These are phyloP conservation scores for Puccinellia tenuiflora DNA, from an alignment of 176 grass and related monocot species.

Conservation along the genomic window DNA sequence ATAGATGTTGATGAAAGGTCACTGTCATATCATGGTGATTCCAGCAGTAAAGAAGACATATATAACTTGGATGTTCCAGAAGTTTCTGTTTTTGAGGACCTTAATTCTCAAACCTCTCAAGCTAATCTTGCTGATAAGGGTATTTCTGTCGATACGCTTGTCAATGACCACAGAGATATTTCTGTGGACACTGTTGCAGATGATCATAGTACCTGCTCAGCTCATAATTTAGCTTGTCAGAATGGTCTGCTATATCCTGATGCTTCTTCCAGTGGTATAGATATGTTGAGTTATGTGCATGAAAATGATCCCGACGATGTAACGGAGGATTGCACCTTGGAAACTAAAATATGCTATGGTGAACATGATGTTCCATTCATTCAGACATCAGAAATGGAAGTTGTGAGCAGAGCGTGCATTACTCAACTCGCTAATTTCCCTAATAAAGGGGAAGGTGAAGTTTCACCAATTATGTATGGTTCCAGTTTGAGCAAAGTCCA, in stretches of 20 bases:
- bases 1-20: slow-evolving; percentile 20
- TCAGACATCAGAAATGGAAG: slow-evolving; percentile 15
- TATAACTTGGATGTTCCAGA: slow-evolving; percentile 12
- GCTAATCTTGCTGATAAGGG: slow-evolving; percentile 14
- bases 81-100: slow-evolving; percentile 21
- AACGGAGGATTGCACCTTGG: slow-evolving; percentile 20
- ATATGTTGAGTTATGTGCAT: slow-evolving; percentile 18
- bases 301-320: slow-evolving; percentile 13
- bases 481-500: slow-evolving; percentile 22
- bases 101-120: slow-evolving; percentile 23
- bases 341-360: slow-evolving; percentile 19
- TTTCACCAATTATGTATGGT: neutral
- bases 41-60: slow-evolving; percentile 13
- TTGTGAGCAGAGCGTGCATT: neutral
- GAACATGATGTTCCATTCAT: slow-evolving; percentile 31
- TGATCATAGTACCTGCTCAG: neutral
- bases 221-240: slow-evolving; percentile 27
- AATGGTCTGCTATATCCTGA: slow-evolving; percentile 14
- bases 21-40: neutral
- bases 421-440: neutral
- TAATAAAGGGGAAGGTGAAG: slow-evolving; percentile 2
- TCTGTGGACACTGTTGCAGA: slow-evolving; percentile 1
- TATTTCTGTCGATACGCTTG: slow-evolving; percentile 12
- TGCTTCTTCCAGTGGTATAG: slow-evolving; percentile 26
- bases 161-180: neutral